Conservation (phyloP, 1,284 basidiomycete species). For the Cerrena zonata region DNA sequence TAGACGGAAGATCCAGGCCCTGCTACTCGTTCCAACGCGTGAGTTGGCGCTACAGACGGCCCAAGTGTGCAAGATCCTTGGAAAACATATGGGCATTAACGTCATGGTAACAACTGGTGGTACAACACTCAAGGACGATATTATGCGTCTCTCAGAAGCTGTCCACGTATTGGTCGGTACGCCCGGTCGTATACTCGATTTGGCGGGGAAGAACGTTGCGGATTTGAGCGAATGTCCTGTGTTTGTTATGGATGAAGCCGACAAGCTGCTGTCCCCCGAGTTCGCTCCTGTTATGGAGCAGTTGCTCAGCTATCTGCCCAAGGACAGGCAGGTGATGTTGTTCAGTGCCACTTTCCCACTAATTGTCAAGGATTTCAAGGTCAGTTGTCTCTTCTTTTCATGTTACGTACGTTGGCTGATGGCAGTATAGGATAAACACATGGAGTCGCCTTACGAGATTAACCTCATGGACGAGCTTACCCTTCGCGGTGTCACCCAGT, state of each 20-base stretch:
- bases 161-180: slow-evolving; percentile 98
- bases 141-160: slow-evolving; percentile 82
- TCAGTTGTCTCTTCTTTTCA: slow-evolving; percentile 26
- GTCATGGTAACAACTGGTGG: slow-evolving; percentile 99
- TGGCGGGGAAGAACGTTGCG: slow-evolving; percentile 89
- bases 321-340: slow-evolving; percentile 93
- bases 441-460: slow-evolving; percentile 94
- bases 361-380: slow-evolving; percentile 99
- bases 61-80: slow-evolving; percentile 95
- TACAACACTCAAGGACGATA: slow-evolving; percentile 96
- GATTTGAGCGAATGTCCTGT: slow-evolving; percentile 92
- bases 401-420: not conserved
- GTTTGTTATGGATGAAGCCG: slow-evolving; percentile 99
- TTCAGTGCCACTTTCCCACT: slow-evolving; percentile 99
- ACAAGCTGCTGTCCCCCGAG: slow-evolving; percentile 95
- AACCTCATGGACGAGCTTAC: slow-evolving; percentile 99
- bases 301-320: slow-evolving; percentile 79
- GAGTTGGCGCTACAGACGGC: slow-evolving; percentile 94
- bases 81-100: slow-evolving; percentile 91
- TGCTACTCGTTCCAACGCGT: slow-evolving; percentile 90
- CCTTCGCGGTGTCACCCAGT: slow-evolving; percentile 96
- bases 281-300: slow-evolving; percentile 99
- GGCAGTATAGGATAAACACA: slow-evolving; percentile 81
- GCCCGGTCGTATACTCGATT: slow-evolving; percentile 91
- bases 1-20: slow-evolving; percentile 88